Base-by-base conservation (phyloP, 306 rosid species). In the Ochetophila trinervis region DNA sequence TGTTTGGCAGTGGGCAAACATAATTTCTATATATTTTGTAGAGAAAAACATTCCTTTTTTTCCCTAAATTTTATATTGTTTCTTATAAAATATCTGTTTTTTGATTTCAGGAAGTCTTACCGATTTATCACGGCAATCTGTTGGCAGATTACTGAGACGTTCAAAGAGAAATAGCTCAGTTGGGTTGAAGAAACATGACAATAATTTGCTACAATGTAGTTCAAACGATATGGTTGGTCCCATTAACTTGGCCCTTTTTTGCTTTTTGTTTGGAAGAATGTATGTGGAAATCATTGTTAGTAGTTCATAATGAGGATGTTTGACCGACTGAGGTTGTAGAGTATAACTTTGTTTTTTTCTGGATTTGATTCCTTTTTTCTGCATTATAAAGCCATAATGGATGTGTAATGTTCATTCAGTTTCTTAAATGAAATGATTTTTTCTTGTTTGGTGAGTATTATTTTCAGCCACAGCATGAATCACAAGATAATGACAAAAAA, bases 391-490 rank as follows among this genome's bases (percentile, higher is more conserved):
- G 72, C 16, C 15, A 36, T 48, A 21, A 21, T 40, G 30, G 51
- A 54, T 57, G 44, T 58, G 20, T 51, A 32, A 64, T 36, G 14
- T 34, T 27, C 49, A 21, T 18, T 34, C 27, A 35, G 22, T 72
- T 45, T 51, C 34, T 67, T 10, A 51, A 68, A 40, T 67, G 32
- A 21, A 52, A 27, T 53, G 57, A 49, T 40, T 68, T 24, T 54
- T 75, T 58, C 3, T 12, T 40, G 60, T 68, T 75, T 76, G 34
- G 57, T 68, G 54, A 48, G 19, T 14, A 50, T 22, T 55, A 23
- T 45, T 73, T 79, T 59, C 76, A 90, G 97, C 62, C 60, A 18
- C 82, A 66, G 53, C 47, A 61, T 67, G 77, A 70, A 75, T 72
- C 68, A 19, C 74, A 76, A 52, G 56, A 34, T 63, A 72, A 80